Evolutionary conservation across 2,329 filamentous ascomycete genomes (phyloP).

Genomic region (Ophiostoma sp.): DNA sequence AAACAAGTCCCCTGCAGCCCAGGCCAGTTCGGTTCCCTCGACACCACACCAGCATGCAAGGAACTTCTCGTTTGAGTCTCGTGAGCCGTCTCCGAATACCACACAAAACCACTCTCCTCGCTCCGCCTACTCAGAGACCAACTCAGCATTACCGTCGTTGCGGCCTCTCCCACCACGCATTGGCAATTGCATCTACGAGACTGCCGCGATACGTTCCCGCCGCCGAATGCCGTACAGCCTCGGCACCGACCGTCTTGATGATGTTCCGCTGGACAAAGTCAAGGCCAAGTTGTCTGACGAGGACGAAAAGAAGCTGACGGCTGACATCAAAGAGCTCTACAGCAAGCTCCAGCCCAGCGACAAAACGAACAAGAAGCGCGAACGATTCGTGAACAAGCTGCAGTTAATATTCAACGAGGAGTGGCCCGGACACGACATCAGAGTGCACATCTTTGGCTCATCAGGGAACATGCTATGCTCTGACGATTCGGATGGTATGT

Average conservation of each 20-base stretch:
- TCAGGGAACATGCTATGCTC: constrained; percentile 93
- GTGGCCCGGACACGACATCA: constrained; percentile 87
- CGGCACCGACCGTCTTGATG: constrained; percentile 72
- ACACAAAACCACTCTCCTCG: constrained; percentile 76
- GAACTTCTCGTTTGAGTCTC: constrained; percentile 73
- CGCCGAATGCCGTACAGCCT: constrained; percentile 88
- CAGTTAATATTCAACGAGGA: constrained; percentile 81
- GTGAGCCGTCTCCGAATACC: constrained; percentile 71
- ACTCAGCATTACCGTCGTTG: constrained; percentile 63
- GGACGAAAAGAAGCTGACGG: constrained; percentile 68
- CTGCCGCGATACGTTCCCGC: constrained; percentile 71
- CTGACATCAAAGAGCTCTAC: constrained; percentile 81
- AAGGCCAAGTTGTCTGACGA: constrained; percentile 64
- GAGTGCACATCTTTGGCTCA: constrained; percentile 93
- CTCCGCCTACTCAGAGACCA: constrained; percentile 85
- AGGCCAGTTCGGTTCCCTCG: constrained; percentile 87
- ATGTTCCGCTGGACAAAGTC: constrained; percentile 63
- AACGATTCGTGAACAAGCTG: constrained; percentile 76
- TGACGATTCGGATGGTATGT: constrained; percentile 87
- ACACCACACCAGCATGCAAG: constrained; percentile 86
- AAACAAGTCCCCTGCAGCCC: constrained; percentile 34
- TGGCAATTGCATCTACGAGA: constrained; percentile 80
- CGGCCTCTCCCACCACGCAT: constrained; percentile 55
- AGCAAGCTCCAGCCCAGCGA: constrained; percentile 75
- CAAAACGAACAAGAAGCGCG: constrained; percentile 69